Conservation (phyloP, 2,329 filamentous ascomycete species). For the Fusarium mexicanum region DNA sequence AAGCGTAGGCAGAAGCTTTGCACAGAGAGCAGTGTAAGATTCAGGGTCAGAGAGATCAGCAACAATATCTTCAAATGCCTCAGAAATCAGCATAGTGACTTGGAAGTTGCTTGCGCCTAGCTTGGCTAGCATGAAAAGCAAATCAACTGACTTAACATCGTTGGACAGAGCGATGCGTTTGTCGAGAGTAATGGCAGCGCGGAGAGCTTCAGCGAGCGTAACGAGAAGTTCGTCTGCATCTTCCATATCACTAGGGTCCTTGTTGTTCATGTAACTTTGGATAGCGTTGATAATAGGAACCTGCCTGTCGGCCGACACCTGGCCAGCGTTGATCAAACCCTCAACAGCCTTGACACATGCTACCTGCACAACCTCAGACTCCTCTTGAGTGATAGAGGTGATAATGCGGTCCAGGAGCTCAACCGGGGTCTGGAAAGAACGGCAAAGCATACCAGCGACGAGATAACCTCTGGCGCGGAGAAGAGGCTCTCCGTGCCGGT, state of each 20-base stretch:
- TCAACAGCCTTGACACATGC: constrained; percentile 90
- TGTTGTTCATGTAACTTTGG: constrained; percentile 78
- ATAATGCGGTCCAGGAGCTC: constrained; percentile 78
- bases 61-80: constrained; percentile 91
- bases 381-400: constrained; percentile 77
- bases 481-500: constrained; percentile 74
- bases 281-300: constrained; percentile 68
- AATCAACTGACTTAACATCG: constrained; percentile 78
- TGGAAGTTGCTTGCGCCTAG: constrained; percentile 92
- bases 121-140: constrained; percentile 89
- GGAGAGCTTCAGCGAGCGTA: constrained; percentile 85
- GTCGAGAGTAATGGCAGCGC: constrained; percentile 84
- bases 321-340: constrained; percentile 65
- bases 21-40: constrained; percentile 80
- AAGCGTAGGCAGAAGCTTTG: constrained; percentile 86
- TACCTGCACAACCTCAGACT: constrained; percentile 89
- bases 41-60: constrained; percentile 72
- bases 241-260: constrained; percentile 83
- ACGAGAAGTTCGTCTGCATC: constrained; percentile 94
- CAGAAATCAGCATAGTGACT: constrained; percentile 84
- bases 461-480: constrained; percentile 88
- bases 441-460: constrained; percentile 81
- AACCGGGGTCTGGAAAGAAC: constrained; percentile 71
- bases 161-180: constrained; percentile 76
- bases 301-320: constrained; percentile 67